Evolutionary conservation across 352 stramenopile genomes (phyloP).

Genomic region (Phytophthora cactorum): DNA sequence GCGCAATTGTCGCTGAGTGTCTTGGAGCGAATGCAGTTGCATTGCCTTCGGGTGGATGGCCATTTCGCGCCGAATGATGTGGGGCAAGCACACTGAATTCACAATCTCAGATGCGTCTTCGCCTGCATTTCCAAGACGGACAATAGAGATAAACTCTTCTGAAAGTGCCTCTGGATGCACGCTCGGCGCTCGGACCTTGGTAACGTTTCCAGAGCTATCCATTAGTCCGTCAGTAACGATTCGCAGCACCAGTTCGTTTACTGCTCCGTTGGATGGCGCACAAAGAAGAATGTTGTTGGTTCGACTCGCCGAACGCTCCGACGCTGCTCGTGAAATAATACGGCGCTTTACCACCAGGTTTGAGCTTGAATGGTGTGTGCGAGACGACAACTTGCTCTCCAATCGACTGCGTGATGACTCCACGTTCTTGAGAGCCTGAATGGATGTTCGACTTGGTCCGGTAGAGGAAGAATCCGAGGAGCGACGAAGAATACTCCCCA

Average conservation of each 20-base stretch:
- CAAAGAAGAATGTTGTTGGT: slow-evolving; percentile 84
- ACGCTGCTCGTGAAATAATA: slow-evolving; percentile 50
- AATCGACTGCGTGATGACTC: slow-evolving; percentile 61
- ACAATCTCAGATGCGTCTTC: slow-evolving; percentile 78
- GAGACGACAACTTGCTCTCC: slow-evolving; percentile 67
- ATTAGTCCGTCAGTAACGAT: slow-evolving; percentile 87
- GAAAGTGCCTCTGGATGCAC: slow-evolving; percentile 59
- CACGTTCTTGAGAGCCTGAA: slow-evolving; percentile 73
- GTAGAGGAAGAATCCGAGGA: slow-evolving; percentile 27
- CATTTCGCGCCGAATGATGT: slow-evolving; percentile 85
- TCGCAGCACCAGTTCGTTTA: slow-evolving; percentile 90
- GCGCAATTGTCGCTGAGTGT: slow-evolving; percentile 68
- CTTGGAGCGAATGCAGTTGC: slow-evolving; percentile 62
- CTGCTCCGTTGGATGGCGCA: slow-evolving; percentile 91
- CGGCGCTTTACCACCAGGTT: slow-evolving; percentile 56
- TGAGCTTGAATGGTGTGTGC: slow-evolving; percentile 22
- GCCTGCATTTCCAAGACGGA: slow-evolving; percentile 79
- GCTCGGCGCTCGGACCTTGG: slow-evolving; percentile 71
- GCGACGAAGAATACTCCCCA: slow-evolving; percentile 71
- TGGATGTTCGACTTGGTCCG: slow-evolving; percentile 52
- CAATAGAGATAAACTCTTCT: slow-evolving; percentile 72
- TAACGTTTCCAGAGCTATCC: slow-evolving; percentile 54
- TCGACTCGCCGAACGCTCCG: slow-evolving; percentile 29
- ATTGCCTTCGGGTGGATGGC: slow-evolving; percentile 84
- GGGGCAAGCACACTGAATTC: slow-evolving; percentile 77